These are phyloP conservation scores for Nemania sp. DNA, from an alignment of 2,329 filamentous ascomycete genomes.

Conservation along the genomic window DNA sequence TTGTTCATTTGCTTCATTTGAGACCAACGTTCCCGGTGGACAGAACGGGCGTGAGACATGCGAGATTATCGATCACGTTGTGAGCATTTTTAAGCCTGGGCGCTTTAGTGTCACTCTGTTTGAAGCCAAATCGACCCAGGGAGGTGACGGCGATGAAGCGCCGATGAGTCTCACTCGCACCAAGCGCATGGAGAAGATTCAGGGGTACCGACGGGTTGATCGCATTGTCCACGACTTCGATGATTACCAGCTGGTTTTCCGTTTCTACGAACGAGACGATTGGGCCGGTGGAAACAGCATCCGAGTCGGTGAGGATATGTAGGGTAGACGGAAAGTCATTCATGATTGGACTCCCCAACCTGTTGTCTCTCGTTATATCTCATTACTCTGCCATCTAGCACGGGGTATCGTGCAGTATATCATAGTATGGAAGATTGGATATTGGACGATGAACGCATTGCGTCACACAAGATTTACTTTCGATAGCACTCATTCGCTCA, in stretches of 20 bases:
- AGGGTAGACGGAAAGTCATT: constrained; percentile 13
- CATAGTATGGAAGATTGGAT: not conserved
- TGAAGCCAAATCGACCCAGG: constrained; percentile 72
- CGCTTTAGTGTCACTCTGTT: constrained; percentile 97
- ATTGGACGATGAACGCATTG: constrained; percentile 14
- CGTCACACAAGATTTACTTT: constrained; percentile 16
- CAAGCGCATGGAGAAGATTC: constrained; percentile 73
- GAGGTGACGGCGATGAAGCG: constrained; percentile 47
- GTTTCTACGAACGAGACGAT: constrained; percentile 91
- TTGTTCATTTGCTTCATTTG: constrained; percentile 97
- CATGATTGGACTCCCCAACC: constrained; percentile 9
- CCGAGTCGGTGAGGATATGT: constrained; percentile 58
- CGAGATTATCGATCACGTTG: constrained; percentile 91
- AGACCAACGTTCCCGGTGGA: constrained; percentile 92
- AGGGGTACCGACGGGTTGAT: constrained; percentile 87
- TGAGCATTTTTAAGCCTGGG: constrained; percentile 95
- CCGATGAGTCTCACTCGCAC: constrained; percentile 42
- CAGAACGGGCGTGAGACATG: constrained; percentile 87
- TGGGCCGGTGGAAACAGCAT: constrained; percentile 63
- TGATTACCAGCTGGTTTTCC: constrained; percentile 94
- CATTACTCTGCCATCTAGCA: not conserved
- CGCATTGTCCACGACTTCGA: constrained; percentile 97
- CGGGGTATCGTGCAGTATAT: not conserved
- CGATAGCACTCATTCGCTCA: constrained; percentile 22
- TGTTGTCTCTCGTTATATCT: constrained; percentile 18